These are phyloP conservation scores for Phialophora chinensis DNA, from an alignment of 2,329 filamentous ascomycete genomes.

Conservation along the genomic window DNA sequence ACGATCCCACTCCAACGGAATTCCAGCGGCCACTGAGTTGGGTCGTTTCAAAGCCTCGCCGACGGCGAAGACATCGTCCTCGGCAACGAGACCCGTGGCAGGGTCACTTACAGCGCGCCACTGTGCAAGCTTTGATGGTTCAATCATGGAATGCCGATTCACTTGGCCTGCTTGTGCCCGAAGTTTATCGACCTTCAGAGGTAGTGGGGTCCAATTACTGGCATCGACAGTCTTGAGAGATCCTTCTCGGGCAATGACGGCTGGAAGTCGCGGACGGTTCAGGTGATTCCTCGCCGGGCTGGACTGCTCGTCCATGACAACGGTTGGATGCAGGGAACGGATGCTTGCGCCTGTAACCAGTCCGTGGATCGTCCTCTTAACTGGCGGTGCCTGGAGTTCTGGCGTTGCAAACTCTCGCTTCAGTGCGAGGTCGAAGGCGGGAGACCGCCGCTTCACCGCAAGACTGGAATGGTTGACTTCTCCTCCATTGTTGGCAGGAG, in stretches of 20 bases:
- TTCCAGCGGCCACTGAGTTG: slow-evolving; percentile 37
- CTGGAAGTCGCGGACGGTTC: slow-evolving; percentile 2
- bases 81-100: slow-evolving; percentile 18
- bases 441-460: slow-evolving; percentile 2
- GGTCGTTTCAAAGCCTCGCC: slow-evolving; percentile 27
- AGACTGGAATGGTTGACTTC: not conserved
- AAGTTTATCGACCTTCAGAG: slow-evolving; percentile 17
- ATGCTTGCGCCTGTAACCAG: slow-evolving; percentile 21
- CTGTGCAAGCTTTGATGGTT: slow-evolving; percentile 29
- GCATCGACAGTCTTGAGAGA: slow-evolving; percentile 34
- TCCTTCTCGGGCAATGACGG: slow-evolving; percentile 17
- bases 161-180: not conserved
- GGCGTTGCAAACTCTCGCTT: slow-evolving; percentile 20
- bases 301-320: slow-evolving; percentile 19
- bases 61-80: slow-evolving; percentile 16
- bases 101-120: slow-evolving; percentile 32
- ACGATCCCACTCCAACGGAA: slow-evolving; percentile 33
- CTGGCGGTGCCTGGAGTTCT: slow-evolving; percentile 20
- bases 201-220: slow-evolving; percentile 23
- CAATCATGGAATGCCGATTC: slow-evolving; percentile 31
- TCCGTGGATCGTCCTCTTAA: slow-evolving; percentile 22
- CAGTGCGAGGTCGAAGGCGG: slow-evolving; percentile 19
- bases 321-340: slow-evolving; percentile 26
- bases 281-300: slow-evolving; percentile 3
- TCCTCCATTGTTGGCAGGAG: slow-evolving; percentile 10